These are phyloP conservation scores for Neurospora cerealis DNA, from an alignment of 495 filamentous ascomycete species.

Conservation along the genomic window DNA sequence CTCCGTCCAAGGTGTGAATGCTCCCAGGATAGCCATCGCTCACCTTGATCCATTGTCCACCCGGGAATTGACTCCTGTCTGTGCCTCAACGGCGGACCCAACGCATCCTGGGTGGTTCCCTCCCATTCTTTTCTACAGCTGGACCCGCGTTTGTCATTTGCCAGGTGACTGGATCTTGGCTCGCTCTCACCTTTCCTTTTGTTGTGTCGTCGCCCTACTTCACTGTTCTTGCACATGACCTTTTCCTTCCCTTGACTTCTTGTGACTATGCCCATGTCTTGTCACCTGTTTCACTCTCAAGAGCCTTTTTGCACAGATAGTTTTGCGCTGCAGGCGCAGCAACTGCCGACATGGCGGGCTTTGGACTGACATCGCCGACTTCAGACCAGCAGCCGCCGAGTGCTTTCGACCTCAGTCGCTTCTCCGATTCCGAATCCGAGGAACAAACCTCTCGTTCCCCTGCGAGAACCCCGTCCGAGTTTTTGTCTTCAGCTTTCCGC, in stretches of 20 bases:
- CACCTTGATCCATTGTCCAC: slow-evolving; percentile 3
- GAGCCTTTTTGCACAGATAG: not conserved
- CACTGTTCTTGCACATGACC: not conserved
- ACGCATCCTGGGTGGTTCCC: slow-evolving; percentile 4
- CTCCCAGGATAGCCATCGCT: slow-evolving; percentile 8
- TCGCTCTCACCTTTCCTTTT: not conserved
- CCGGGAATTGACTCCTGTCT: slow-evolving; percentile 7
- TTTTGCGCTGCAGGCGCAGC: slow-evolving; percentile 6
- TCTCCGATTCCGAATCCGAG: slow-evolving; percentile 30
- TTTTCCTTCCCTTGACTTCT: not conserved
- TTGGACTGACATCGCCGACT: slow-evolving; percentile 20
- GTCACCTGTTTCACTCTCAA: not conserved
- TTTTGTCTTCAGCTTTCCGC: slow-evolving; percentile 40
- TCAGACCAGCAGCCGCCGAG: slow-evolving; percentile 18
- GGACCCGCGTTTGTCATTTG: not conserved
- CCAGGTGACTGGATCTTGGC: not conserved
- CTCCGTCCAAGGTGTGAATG: slow-evolving; percentile 5
- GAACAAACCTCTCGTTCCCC: slow-evolving; percentile 23
- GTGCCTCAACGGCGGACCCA: slow-evolving; percentile 17
- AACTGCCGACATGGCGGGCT: slow-evolving; percentile 17
- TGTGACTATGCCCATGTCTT: not conserved
- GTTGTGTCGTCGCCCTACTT: not conserved
- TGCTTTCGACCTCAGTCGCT: slow-evolving; percentile 16
- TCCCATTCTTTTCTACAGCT: not conserved
- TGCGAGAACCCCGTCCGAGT: slow-evolving; percentile 26